Evolutionary conservation across 371 early-diverging fungal species (phyloP), one percentile per base, ranked within the genome.

Genomic region (Mycotypha africana): DNA sequence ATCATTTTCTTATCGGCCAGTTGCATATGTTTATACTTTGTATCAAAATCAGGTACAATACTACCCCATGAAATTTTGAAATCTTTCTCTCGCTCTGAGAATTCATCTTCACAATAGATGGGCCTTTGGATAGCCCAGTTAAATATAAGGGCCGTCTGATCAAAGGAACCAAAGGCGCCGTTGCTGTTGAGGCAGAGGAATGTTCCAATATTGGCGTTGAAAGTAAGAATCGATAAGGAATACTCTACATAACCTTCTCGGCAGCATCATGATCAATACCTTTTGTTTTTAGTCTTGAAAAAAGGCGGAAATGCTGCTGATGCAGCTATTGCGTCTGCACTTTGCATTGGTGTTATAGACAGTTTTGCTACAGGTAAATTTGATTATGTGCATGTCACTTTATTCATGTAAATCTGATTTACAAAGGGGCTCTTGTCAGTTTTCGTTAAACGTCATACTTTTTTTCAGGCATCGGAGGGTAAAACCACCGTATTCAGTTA

Each of bases 291-390:
- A 81, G 85, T 91, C 1, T 63, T 99, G 26, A 79, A 88, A 49
- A 77, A 84, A 11, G 98, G 97, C 14, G 99, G 99, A 15, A 91
- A 86, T 52, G 97, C 98, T 5, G 88, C 97, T 0, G 99, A 99
- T 78, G 89, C 98, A 9, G 93, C 96, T 3, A 86, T 99, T 44
- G 94, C 97, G 2, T 76, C 97, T 17, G 77, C 92, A 10, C 60
- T 99, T 14, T 97, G 96, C 58, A 82, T 97, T 42, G 99, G 99
- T 22, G 84, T 91, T 8, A 82, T 97, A 40, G 90, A 99, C 63
- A 81, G 78, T 11, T 98, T 95, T 78, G 85, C 94, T 11, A 84
- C 93, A n/a, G 99, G 99, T 40, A 91, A 94, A 33, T n/a, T n/a
- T n/a, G n/a, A n/a, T n/a, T n/a, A n/a, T n/a, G n/a, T n/a, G n/a